Base-by-base conservation (phyloP, 164 flowering plant species). In the Sextonia rubra region DNA sequence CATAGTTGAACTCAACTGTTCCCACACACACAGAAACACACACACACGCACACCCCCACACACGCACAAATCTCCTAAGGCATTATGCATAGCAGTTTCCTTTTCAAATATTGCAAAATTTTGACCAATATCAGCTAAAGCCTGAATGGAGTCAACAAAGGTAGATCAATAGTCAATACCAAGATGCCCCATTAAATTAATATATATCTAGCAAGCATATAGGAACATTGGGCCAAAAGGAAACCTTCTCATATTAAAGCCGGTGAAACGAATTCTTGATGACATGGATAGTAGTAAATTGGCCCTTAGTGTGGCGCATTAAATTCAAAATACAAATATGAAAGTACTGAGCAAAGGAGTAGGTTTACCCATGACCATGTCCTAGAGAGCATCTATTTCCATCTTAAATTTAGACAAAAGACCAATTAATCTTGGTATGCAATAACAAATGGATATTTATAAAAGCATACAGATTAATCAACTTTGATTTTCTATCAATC, bases 291-390 rank as follows among this genome's bases (percentile, higher is more conserved):
- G 99, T 98, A 32, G 97, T 91, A 70, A 96, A 91, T 78, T 96
- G 99, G 62, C 99, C 98, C 83, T 93, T 97, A 48, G 98, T 91
- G 47, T 98, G 99, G 77, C 97, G 87, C 98, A 96, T 84, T 69
- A 96, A 82, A 83, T 96, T 96, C 82, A 96, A 83, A 73, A 91
- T 90, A 60, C 97, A 85, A 96, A 82, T 77, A 98, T 85, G 83
- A 96, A 96, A 30, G 99, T 93, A 82, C 99, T 96, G 73, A 96
- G 87, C 73, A 96, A 76, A 52, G 99, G 99, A 75, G 98, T 98
- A 56, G 98, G 99, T 78, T 83, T 96, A 55, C 99, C 99, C 84
- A 93, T 80, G 76, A 93, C 86, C 99, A 96, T 96, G 76, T 96
- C 97, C 82, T 83, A 89, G 23, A 95, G 86, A 24, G 89, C 82